Evolutionary conservation across 495 filamentous ascomycete species (phyloP), one percentile per base, ranked within the genome.

Genomic region (Talaromyces liani): DNA sequence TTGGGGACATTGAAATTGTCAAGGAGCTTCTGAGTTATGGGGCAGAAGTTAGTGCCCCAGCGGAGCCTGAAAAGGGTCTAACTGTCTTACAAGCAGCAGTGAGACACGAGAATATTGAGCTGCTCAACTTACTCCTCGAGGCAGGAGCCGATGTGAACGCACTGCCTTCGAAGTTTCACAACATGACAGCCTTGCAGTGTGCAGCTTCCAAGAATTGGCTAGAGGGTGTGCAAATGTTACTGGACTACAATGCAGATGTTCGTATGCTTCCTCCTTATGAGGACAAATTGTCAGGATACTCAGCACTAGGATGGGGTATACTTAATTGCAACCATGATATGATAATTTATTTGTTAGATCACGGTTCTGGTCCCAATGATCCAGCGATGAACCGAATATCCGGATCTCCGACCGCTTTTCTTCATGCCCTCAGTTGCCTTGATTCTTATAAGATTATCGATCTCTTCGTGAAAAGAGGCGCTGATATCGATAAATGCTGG

Each of bases 41-140:
- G 25, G 72, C 70, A 47, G 58, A 77, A 22, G 62, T 76, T 24
- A 72, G 74, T 60, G 70, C 67, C 8, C 20, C 60, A 4, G 54
- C 66, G 6, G 54, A 14, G 1, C 60, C 27, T 9, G 0, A 33
- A 16, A 3, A 1, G 6, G 65, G 65, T 18, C 27, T 10, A 12
- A 69, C 67, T 16, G 67, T 65, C 2, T 55, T 69, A 27, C 65
- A 67, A 45, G 65, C 51, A 47, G 65, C 65, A 29, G 34, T 64
- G 65, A 20, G 68, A 70, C 18, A 31, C 39, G 63, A 63, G 2
- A 61, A 65, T 25, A 57, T 55, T 16, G 47, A 60, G 8, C 34
- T 68, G 9, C 39, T 67, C 6, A 1, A 62, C 0, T 29, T 67
- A 16, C 65, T 71, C 14, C 12, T 67, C 22, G 22, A 65, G 10